A percentile compares a stretch with the other conserved stretches of the same genome.
Evolutionary conservation across 768 basidiomycete species (phyloP).

Genomic region (Lepiota venenata): DNA sequence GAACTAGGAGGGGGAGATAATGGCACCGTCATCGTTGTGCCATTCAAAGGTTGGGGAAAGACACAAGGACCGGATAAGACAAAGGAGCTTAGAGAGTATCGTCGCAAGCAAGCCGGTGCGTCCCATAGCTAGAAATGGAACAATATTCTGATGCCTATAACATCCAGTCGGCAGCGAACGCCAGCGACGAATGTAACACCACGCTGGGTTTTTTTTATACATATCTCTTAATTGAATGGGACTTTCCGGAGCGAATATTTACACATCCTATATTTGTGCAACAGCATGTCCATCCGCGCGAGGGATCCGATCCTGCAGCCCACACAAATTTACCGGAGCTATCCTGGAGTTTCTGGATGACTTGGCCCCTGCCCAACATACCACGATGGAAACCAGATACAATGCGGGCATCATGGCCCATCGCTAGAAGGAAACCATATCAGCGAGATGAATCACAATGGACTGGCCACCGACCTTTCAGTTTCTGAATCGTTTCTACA

Average conservation of each 20-base stretch:
- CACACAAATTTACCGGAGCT: slow-evolving; percentile 74
- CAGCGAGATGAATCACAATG: slow-evolving; percentile 2
- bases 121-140: background rate
- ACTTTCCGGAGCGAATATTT: background rate
- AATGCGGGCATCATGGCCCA: slow-evolving; percentile 83
- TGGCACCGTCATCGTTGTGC: slow-evolving; percentile 86
- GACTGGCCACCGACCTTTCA: slow-evolving; percentile 50
- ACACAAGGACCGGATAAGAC: slow-evolving; percentile 79
- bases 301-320: slow-evolving; percentile 92
- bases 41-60: slow-evolving; percentile 89
- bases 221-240: slow-evolving; percentile 2
- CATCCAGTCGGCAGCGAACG: slow-evolving; percentile 59
- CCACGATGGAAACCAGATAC: slow-evolving; percentile 58
- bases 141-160: background rate
- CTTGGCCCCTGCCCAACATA: slow-evolving; percentile 81
- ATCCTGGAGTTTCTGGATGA: slow-evolving; percentile 79
- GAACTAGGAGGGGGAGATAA: slow-evolving; percentile 90
- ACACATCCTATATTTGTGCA: slow-evolving; percentile 61
- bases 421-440: slow-evolving; percentile 41
- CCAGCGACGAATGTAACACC: slow-evolving; percentile 57
- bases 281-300: slow-evolving; percentile 87
- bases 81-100: slow-evolving; percentile 77
- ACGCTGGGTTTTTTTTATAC: background rate
- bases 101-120: slow-evolving; percentile 62
- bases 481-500: slow-evolving; percentile 53